Base-by-base conservation (phyloP, 2,329 filamentous ascomycete genomes). In the Calonectria crousiana region DNA sequence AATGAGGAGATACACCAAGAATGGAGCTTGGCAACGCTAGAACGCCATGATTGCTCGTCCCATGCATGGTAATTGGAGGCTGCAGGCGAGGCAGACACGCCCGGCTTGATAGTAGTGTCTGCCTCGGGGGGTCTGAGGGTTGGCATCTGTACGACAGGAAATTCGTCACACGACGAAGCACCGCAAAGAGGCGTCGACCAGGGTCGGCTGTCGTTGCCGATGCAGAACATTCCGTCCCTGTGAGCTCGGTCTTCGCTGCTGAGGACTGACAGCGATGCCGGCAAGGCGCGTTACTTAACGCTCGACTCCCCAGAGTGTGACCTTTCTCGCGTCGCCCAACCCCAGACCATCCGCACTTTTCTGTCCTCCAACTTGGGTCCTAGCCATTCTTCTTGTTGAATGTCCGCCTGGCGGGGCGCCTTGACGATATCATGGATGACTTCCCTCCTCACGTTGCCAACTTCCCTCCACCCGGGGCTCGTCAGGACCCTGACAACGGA, bases 341-440 rank as follows among this genome's bases (percentile, higher is more conserved):
- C 69, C 67, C 53, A 36, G 34, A 26, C 66, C 52, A 52, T 52
- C 68, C 38, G 26, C 58, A 32, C 67, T 23, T 11, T 18, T 64
- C 65, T 41, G 34, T 62, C 36, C 34, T 41, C n/a, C 56, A 41
- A 60, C 64, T 36, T 38, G 58, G 26, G 13, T 60, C 51, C 32
- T 53, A 28, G 72, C 38, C 64, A 72, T 65, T 28, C 26, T 67
- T 36, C 34, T 11, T 60, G 44, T 26, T 47, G 44, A 47, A 20
- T 47, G 44, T 47, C 44, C 51, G 32, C 62, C 58, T 44, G 26
- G n/a, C 41, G 34, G 53, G 64, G 30, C 60, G n/a, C 38, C 65
- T 41, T 60, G 51, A 34, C 28, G 34, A 30, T n/a, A 75, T 38
- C 52, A 83, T 83, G 82, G 73, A 81, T 64, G 81, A 83, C 72